Conservation (phyloP, 2,329 filamentous ascomycete species). For the Metarhizium sp. region DNA sequence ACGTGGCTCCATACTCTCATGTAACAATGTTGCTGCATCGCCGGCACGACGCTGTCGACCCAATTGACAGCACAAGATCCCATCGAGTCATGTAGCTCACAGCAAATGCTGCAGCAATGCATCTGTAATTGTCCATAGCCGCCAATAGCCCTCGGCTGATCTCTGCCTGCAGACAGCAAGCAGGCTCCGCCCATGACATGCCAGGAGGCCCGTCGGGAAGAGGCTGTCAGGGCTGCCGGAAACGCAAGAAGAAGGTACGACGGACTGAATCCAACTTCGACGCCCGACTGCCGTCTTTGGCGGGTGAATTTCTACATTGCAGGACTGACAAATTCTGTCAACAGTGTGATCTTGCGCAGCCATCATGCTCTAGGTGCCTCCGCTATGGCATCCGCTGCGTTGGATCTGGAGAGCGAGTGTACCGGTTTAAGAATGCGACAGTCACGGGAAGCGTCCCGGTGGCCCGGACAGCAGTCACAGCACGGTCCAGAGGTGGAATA, state of each 20-base stretch:
- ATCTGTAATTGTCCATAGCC: neutral
- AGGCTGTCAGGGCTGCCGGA: constrained; percentile 5
- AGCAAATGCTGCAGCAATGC: neutral
- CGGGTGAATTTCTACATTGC: neutral
- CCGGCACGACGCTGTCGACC: neutral
- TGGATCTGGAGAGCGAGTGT: constrained; percentile 4
- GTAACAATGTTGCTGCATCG: neutral
- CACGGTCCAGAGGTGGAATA: neutral
- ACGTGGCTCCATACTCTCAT: neutral
- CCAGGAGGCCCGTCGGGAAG: neutral
- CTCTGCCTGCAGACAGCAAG: neutral
- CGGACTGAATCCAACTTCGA: neutral
- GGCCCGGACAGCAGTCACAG: neutral
- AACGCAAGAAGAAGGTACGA: constrained; percentile 7
- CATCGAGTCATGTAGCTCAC: neutral
- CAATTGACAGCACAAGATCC: neutral
- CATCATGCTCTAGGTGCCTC: constrained; percentile 5
- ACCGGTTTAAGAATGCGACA: constrained; percentile 5
- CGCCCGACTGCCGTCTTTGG: neutral
- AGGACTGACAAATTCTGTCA: neutral
- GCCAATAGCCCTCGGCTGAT: neutral
- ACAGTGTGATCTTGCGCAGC: constrained; percentile 5
- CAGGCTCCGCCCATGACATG: neutral
- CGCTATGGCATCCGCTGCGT: constrained; percentile 3
- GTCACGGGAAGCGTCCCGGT: neutral